Base-by-base conservation (phyloP, 306 rosid species). In the Fragaria ananassa region DNA sequence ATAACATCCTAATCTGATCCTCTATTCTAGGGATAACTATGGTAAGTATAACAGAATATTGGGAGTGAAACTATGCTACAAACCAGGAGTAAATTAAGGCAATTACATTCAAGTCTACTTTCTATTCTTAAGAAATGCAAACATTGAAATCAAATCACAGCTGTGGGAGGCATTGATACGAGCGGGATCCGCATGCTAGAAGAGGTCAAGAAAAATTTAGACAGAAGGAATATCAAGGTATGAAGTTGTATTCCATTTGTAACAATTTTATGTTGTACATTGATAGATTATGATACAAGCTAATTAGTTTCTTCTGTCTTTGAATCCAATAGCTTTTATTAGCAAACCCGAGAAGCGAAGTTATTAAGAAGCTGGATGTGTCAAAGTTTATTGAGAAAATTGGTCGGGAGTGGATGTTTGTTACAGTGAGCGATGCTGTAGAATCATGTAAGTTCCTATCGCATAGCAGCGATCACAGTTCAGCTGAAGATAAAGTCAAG, bases 391-490 rank as follows among this genome's bases (percentile, higher is more conserved):
- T 83, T 44, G 87, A 86, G 11, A 67, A 50, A 14, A 76, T 86
- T 5, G 87, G 89, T 39, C 77, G 18, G 2, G 80, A 80, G 73
- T 83, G 85, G 83, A 75, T 86, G 71, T 83, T 78, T 57, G 85
- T 86, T n/a, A 86, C 89, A 1, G 85, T 86, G 62, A 85, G 80
- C 71, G 89, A 83, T 72, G 89, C 89, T 45, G 89, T 86, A 27
- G 51, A 85, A 19, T 87, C 87, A 21, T 86, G 89, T 74, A 81
- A 76, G 54, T 78, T 76, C 70, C 50, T 54, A 81, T 67, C 78
- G 21, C 86, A 77, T 62, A 65, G 82, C 35, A 74, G 74, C 68
- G 86, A 88, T 77, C 71, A 77, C 27, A 78, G 63, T 44, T 76
- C 17, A 39, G 71, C 39, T 4, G 72, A 73, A 25, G 45, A 8